Percentiles rank a stretch among this genome's conserved stretches.
Evolutionary conservation across 1,284 basidiomycete species (phyloP).

Genomic region (Malassezia caprae): DNA sequence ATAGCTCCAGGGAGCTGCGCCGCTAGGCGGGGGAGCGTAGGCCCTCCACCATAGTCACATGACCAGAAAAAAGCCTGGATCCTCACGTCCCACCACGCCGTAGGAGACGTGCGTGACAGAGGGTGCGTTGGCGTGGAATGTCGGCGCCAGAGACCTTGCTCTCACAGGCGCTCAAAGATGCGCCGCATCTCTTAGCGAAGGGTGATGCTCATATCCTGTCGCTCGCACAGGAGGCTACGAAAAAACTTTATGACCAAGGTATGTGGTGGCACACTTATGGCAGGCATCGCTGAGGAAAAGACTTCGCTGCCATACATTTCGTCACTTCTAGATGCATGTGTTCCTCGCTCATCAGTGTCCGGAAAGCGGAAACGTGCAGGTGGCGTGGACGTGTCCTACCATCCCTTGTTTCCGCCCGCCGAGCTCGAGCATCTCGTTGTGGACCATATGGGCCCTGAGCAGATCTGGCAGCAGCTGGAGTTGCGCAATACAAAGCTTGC

Average conservation of each 20-base stretch:
- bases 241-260: conserved; percentile 16
- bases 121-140: not conserved
- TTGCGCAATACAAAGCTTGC: conserved; percentile 28
- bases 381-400: conserved; percentile 29
- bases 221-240: conserved; percentile 7
- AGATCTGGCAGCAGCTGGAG: conserved; percentile 68
- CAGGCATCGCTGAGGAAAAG: conserved; percentile 10
- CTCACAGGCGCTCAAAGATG: not conserved
- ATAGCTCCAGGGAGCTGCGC: not conserved
- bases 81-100: not conserved
- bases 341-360: not conserved
- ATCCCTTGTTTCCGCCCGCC: conserved; percentile 57
- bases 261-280: not conserved
- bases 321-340: conserved; percentile 8
- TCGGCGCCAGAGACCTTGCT: not conserved
- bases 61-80: conserved; percentile 7
- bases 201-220: not conserved
- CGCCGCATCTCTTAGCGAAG: conserved; percentile 4
- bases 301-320: conserved; percentile 13
- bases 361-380: conserved; percentile 22
- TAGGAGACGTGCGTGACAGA: not conserved
- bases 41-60: not conserved
- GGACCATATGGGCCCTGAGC: conserved; percentile 74
- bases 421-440: conserved; percentile 66
- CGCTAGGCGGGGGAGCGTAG: not conserved